Percentiles rank a stretch among this genome's conserved stretches.
phyloP scores from a whole-genome alignment of 2,329 filamentous ascomycete species.

The Aureobasidium melanogenum region DNA sequence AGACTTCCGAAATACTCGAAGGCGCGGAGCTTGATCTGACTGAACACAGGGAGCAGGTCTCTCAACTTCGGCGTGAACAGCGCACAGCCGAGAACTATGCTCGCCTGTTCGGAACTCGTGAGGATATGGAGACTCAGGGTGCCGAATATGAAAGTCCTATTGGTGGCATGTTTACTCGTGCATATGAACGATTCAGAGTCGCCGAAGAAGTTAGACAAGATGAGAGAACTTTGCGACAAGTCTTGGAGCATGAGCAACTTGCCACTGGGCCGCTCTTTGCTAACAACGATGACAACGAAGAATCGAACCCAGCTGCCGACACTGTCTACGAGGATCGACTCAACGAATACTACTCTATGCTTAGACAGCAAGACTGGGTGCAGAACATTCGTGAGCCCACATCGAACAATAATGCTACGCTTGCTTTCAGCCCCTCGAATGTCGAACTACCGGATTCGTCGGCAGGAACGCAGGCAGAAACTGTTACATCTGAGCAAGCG shows the following conservation, averaged over 20 bases:
- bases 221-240: constrained; percentile 24
- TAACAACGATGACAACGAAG: constrained; percentile 6
- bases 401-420: not conserved
- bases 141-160: constrained; percentile 42
- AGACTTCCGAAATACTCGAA: constrained; percentile 20
- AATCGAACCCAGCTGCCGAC: constrained; percentile 5
- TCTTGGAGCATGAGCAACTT: constrained; percentile 23
- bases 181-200: constrained; percentile 33
- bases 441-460: not conserved
- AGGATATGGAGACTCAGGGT: constrained; percentile 36
- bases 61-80: constrained; percentile 27
- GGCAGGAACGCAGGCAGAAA: not conserved
- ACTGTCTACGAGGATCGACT: constrained; percentile 13
- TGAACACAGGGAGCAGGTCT: constrained; percentile 22
- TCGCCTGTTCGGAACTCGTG: constrained; percentile 37
- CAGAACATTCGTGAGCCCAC: constrained; percentile 8
- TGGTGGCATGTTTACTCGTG: constrained; percentile 38
- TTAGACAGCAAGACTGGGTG: constrained; percentile 21
- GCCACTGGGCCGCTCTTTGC: constrained; percentile 3
- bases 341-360: constrained; percentile 24
- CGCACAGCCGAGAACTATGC: constrained; percentile 29
- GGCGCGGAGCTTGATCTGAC: constrained; percentile 25
- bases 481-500: not conserved
- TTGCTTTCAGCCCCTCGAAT: not conserved
- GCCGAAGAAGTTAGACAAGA: constrained; percentile 32